These are phyloP conservation scores for Rhizopogon parksii DNA, from an alignment of 1,284 basidiomycete genomes.

Conservation along the genomic window DNA sequence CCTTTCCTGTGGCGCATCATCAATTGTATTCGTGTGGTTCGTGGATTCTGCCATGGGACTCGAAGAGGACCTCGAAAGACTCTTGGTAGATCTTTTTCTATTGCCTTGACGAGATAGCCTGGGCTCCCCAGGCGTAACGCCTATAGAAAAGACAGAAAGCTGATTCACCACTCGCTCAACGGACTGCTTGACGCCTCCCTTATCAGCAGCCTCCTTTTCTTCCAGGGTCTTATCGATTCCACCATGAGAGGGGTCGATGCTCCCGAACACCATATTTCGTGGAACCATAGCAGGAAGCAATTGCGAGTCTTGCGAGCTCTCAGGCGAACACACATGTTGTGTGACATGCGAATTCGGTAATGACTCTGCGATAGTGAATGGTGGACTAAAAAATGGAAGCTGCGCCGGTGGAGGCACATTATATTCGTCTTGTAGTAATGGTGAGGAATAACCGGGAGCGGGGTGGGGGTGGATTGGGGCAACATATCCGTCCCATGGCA, in stretches of 20 bases:
- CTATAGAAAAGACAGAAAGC: conserved; percentile 39
- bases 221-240: conserved; percentile 1
- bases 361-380: neutral
- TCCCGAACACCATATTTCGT: conserved; percentile 41
- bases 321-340: neutral
- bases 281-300: neutral
- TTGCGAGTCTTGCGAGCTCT: neutral
- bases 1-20: neutral
- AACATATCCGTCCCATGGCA: conserved; percentile 17
- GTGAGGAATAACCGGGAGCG: neutral
- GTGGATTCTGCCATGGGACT: neutral
- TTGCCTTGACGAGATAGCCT: conserved; percentile 32
- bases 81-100: conserved; percentile 30
- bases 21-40: neutral
- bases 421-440: neutral
- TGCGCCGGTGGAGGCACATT: neutral
- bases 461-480: neutral
- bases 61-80: conserved; percentile 14
- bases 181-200: neutral
- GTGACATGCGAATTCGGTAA: neutral
- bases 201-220: conserved; percentile 19
- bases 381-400: neutral
- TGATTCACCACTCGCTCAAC: conserved; percentile 24
- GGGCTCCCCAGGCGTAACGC: conserved; percentile 36
- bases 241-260: conserved; percentile 29